A percentile compares a stretch with the other conserved stretches of the same genome.
These are phyloP conservation scores for Zygosaccharomyces siamensis DNA, from an alignment of 805 yeast genomes.

Conservation along the genomic window DNA sequence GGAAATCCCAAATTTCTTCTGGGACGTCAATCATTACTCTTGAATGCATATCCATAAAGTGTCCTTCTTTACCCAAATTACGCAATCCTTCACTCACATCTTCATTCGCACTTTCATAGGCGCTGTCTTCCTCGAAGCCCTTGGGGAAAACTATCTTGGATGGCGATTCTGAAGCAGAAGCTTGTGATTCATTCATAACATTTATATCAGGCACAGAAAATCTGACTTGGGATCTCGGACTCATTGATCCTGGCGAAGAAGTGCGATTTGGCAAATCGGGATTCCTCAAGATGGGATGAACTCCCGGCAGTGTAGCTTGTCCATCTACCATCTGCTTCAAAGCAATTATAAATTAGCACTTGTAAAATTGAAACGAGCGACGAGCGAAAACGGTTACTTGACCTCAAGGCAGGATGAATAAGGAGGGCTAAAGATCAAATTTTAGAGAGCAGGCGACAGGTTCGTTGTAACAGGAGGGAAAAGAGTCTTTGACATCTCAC, in stretches of 20 bases:
- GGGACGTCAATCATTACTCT: slow-evolving; percentile 32
- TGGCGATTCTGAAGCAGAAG: slow-evolving; percentile 20
- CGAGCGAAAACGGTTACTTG: not conserved
- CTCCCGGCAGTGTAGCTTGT: slow-evolving; percentile 3
- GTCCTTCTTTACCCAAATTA: slow-evolving; percentile 11
- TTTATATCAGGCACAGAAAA: slow-evolving; percentile 28
- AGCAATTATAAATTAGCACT: not conserved
- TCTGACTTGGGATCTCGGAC: slow-evolving; percentile 28
- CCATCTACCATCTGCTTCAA: slow-evolving; percentile 4
- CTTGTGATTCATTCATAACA: not conserved
- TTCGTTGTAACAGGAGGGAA: not conserved
- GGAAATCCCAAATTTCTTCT: slow-evolving; percentile 30
- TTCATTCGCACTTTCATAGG: not conserved
- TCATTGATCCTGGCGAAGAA: not conserved
- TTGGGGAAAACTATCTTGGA: slow-evolving; percentile 31
- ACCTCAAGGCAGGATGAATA: not conserved
- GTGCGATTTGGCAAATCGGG: not conserved
- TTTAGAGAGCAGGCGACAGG: not conserved
- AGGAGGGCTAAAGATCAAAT: not conserved
- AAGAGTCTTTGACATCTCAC: not conserved
- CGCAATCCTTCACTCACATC: not conserved
- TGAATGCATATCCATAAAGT: slow-evolving; percentile 27
- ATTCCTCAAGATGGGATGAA: slow-evolving; percentile 5
- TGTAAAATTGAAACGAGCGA: not conserved
- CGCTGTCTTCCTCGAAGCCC: slow-evolving; percentile 6